Evolutionary conservation across 2,329 filamentous ascomycete genomes (phyloP).

Genomic region (Claviceps africana): DNA sequence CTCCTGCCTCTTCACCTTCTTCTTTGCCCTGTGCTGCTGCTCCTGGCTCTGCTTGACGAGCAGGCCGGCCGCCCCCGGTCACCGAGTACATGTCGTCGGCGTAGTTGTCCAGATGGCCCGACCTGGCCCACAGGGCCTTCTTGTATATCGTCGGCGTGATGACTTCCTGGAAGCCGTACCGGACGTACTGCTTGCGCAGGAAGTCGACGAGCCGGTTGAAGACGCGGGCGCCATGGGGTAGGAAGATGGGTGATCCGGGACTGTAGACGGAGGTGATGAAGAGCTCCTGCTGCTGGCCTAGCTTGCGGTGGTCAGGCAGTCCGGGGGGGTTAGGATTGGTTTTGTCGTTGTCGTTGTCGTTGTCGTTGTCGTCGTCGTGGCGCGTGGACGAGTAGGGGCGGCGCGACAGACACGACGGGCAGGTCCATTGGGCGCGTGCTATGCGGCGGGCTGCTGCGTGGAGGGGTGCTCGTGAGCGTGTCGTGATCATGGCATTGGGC

Average conservation of each 20-base stretch:
- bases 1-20: neutral
- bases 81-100: conserved; percentile 88
- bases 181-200: conserved; percentile 67
- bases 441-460: conserved; percentile 6
- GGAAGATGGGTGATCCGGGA: conserved; percentile 72
- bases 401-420: conserved; percentile 16
- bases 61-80: conserved; percentile 39
- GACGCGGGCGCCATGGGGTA: conserved; percentile 67
- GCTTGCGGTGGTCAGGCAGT: conserved; percentile 43
- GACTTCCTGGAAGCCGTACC: conserved; percentile 78
- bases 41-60: no score
- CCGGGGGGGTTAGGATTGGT: conserved; percentile 13
- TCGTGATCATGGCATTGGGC: conserved; percentile 12
- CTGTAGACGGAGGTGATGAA: conserved; percentile 70
- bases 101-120: conserved; percentile 80
- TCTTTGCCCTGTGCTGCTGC: conserved; percentile 4
- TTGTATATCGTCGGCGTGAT: conserved; percentile 88
- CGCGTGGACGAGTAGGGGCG: conserved; percentile 16
- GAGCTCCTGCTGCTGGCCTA: conserved; percentile 54
- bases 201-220: conserved; percentile 77
- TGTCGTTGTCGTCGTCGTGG: neutral
- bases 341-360: conserved; percentile 5
- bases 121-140: conserved; percentile 71
- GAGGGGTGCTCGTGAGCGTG: conserved; percentile 14
- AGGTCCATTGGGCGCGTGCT: conserved; percentile 17